These are phyloP conservation scores for Bigelowiella natans DNA, from an alignment of 78 protist species.

Conservation along the genomic window DNA sequence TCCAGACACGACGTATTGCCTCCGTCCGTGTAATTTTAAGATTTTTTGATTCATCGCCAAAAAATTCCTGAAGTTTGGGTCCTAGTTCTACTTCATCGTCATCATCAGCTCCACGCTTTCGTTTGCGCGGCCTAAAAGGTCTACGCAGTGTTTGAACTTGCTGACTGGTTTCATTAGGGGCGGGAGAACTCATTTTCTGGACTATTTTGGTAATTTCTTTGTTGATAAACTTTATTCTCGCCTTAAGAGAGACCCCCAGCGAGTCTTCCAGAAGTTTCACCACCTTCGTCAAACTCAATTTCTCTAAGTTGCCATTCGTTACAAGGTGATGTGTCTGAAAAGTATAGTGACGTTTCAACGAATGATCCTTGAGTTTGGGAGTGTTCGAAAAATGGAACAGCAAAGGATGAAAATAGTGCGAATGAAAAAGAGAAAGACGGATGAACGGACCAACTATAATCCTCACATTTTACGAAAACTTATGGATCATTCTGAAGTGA, in stretches of 20 bases:
- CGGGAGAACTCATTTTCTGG: neutral
- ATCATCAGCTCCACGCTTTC: too few relatives aligned
- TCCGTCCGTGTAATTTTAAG: neutral
- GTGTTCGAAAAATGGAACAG: too few relatives aligned
- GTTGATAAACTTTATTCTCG: neutral
- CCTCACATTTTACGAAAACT: too few relatives aligned
- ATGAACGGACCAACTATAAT: too few relatives aligned
- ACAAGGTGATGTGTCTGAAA: neutral
- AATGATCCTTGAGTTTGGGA: too few relatives aligned
- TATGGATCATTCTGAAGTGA: too few relatives aligned
- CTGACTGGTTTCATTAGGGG: too few relatives aligned
- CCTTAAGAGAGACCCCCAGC: neutral
- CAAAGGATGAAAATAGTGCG: too few relatives aligned
- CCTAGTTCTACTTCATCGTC: neutral
- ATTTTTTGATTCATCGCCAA: neutral
- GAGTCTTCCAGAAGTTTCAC: neutral
- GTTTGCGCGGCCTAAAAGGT: neutral
- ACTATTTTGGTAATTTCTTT: neutral
- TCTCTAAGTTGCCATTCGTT: neutral
- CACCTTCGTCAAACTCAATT: neutral
- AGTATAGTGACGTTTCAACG: too few relatives aligned
- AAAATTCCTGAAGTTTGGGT: neutral
- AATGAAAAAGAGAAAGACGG: too few relatives aligned
- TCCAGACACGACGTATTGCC: neutral
- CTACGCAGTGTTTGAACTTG: neutral